phyloP scores from a whole-genome alignment of 306 rosid species.

The Arachis hypogaea region DNA sequence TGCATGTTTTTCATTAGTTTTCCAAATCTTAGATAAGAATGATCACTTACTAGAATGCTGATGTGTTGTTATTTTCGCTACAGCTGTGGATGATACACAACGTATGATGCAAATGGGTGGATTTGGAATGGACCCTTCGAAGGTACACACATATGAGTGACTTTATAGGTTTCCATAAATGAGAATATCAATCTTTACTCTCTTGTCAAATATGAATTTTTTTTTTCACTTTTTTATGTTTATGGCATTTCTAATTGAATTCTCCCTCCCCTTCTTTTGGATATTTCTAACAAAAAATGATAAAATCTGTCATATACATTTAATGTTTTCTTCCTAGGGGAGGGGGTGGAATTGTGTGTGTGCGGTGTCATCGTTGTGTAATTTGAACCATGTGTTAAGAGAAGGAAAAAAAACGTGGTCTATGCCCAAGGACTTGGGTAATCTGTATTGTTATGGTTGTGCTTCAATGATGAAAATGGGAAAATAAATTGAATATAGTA shows the following conservation, averaged over 20 bases:
- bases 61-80: conserved; percentile 37
- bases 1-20: neutral
- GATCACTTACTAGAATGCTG: conserved; percentile 28
- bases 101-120: conserved; percentile 99
- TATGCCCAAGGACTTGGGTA: conserved; percentile 15
- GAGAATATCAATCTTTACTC: conserved; percentile 22
- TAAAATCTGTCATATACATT: neutral
- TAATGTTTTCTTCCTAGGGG: neutral
- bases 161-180: conserved; percentile 28
- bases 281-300: neutral
- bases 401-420: neutral
- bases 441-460: neutral
- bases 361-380: no score
- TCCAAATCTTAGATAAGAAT: conserved; percentile 17
- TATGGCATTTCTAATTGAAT: conserved; percentile 3
- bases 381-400: neutral
- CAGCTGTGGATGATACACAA: conserved; percentile 98
- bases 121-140: conserved; percentile 90
- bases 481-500: neutral
- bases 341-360: no score
- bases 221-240: neutral
- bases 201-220: neutral
- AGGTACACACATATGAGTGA: conserved; percentile 54
- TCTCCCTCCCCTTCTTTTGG: neutral
- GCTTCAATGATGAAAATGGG: conserved; percentile 16